Evolutionary conservation across 1,284 basidiomycete genomes (phyloP).

Genomic region (Irpex lacteus): DNA sequence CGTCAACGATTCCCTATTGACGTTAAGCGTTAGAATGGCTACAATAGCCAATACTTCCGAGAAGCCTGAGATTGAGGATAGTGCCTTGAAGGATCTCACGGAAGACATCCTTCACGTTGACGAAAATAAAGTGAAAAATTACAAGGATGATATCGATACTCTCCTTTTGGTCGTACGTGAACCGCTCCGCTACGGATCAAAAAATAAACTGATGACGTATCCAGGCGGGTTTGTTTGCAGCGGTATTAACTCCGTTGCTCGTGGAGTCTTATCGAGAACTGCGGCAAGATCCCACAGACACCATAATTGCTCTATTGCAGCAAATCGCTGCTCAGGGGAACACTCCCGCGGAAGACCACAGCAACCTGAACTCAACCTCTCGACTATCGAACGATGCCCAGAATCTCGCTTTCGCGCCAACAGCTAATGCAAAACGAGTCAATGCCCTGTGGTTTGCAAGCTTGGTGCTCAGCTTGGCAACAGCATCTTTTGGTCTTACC

Average conservation of each 20-base stretch:
- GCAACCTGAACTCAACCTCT: neutral
- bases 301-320: neutral
- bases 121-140: too few relatives aligned
- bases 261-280: slow-evolving; percentile 13
- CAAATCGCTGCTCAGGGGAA: neutral
- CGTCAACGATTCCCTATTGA: too few relatives aligned
- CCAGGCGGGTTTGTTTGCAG: slow-evolving; percentile 17
- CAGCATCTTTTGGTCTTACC: neutral
- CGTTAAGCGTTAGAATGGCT: too few relatives aligned
- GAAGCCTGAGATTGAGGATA: too few relatives aligned
- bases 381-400: neutral
- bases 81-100: too few relatives aligned
- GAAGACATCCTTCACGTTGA: too few relatives aligned
- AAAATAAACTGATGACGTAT: too few relatives aligned
- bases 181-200: too few relatives aligned
- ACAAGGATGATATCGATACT: too few relatives aligned
- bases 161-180: too few relatives aligned
- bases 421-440: neutral
- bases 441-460: slow-evolving; percentile 5
- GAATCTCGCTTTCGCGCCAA: neutral
- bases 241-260: slow-evolving; percentile 15
- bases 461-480: neutral
- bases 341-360: neutral
- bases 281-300: slow-evolving; percentile 2
- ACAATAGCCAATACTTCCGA: too few relatives aligned